These are phyloP conservation scores for Trypethelium eluteriae DNA, from an alignment of 495 filamentous ascomycete species.

Conservation along the genomic window DNA sequence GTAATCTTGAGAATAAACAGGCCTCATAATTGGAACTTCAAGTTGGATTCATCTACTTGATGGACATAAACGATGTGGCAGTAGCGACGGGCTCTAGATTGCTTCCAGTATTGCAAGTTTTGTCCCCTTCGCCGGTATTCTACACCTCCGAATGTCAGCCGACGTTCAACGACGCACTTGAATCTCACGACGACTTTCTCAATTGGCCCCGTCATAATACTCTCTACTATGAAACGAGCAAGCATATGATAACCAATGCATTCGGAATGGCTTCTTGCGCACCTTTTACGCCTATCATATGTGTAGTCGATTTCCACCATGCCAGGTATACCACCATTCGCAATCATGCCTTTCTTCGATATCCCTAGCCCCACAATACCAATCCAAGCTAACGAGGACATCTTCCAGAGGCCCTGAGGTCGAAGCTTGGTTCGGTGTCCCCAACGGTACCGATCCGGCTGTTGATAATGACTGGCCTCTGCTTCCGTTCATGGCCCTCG, in stretches of 20 bases:
- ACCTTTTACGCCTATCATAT: conserved; percentile 56
- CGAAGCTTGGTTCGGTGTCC: conserved; percentile 77
- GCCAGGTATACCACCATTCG: conserved; percentile 50
- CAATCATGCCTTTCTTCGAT: conserved; percentile 12
- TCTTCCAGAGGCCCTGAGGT: conserved; percentile 76
- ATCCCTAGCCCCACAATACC: background rate
- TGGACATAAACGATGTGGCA: too few species aligned
- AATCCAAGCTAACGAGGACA: background rate
- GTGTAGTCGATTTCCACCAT: conserved; percentile 96
- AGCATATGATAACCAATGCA: conserved; percentile 3
- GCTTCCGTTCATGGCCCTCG: conserved; percentile 95
- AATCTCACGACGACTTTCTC: background rate
- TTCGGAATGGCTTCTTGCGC: background rate
- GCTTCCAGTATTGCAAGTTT: too few species aligned
- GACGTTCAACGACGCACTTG: background rate
- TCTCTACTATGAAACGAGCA: background rate
- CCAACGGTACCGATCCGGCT: conserved; percentile 72
- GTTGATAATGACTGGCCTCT: conserved; percentile 84
- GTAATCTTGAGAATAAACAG: too few species aligned
- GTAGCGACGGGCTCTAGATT: too few species aligned
- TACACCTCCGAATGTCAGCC: background rate
- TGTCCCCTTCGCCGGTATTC: too few species aligned
- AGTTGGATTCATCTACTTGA: too few species aligned
- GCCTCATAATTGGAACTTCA: too few species aligned
- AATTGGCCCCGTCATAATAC: background rate